phyloP scores from a whole-genome alignment of 140 eudicot species.

The Ambrosia hybrid region DNA sequence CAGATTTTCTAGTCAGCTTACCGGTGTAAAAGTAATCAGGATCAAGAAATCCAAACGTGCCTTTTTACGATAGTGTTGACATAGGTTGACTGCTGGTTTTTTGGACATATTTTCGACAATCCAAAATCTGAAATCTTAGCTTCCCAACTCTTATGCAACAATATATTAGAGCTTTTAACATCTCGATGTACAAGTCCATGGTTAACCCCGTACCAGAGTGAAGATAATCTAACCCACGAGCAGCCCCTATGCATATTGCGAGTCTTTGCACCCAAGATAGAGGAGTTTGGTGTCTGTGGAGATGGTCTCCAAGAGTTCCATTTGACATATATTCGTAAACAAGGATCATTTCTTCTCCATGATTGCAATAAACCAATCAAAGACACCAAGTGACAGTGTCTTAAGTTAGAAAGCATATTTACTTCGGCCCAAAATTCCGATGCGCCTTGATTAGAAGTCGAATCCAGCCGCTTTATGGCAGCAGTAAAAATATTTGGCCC shows the following conservation, averaged over 20 bases:
- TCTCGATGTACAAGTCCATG: neutral
- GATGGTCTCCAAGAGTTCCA: conserved; percentile 34
- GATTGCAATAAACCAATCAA: conserved; percentile 33
- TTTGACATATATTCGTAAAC: conserved; percentile 28
- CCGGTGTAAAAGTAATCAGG: too few relatives aligned
- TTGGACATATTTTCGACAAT: neutral
- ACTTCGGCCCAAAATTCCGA: conserved; percentile 26
- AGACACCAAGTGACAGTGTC: conserved; percentile 34
- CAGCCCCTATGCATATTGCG: conserved; percentile 28
- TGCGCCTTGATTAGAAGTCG: conserved; percentile 26
- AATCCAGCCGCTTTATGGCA: conserved; percentile 36
- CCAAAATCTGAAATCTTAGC: neutral
- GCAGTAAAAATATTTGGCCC: conserved; percentile 13
- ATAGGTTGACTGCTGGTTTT: neutral
- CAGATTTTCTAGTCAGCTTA: too few relatives aligned
- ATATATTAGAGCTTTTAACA: neutral
- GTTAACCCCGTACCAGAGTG: neutral
- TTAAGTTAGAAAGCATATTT: conserved; percentile 25
- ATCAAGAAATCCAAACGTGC: neutral
- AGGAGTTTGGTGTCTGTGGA: conserved; percentile 6
- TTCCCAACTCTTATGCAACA: neutral
- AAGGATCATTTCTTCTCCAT: conserved; percentile 26
- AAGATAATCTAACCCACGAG: conserved; percentile 4
- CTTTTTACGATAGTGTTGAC: neutral
- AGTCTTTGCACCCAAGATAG: conserved; percentile 27